Evolutionary conservation across 2,329 filamentous ascomycete genomes (phyloP), one percentile per base, ranked within the genome.

Genomic region (Periconia digitata): DNA sequence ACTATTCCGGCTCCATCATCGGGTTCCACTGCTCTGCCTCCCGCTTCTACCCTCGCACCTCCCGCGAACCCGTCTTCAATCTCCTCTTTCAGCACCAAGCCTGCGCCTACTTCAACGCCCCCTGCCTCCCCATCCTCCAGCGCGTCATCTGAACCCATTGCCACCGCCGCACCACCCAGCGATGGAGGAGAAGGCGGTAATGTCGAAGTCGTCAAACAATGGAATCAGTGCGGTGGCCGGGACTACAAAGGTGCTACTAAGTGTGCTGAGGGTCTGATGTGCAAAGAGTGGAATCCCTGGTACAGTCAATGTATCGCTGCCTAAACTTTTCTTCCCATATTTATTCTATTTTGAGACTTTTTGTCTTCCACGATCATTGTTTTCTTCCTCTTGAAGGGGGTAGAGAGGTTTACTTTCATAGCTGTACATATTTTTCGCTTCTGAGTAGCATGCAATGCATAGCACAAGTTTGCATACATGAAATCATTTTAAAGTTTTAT

Each of bases 141-240:
- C 34, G 15, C 34, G 34, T 15, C 34, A n/a, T 18, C 17, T 15
- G 7, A 6, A 36, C 34, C 17, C 7, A 6, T 15, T 6, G 7
- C 24, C 17, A 21, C 35, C 18, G 16, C 6, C 35, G 16, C 35
- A 12, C n/a, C n/a, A n/a, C n/a, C n/a, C n/a, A n/a, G n/a, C n/a
- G n/a, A n/a, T n/a, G n/a, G n/a, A n/a, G n/a, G n/a, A n/a, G n/a
- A n/a, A n/a, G n/a, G n/a, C n/a, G n/a, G n/a, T n/a, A n/a, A n/a
- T n/a, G n/a, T n/a, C n/a, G 37, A 22, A 5, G 37, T 22, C 7
- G 18, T 22, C 17, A 39, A 39, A 13, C 34, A 47, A 32, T 32
- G 27, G 34, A 40, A 35, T 3, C 45, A 47, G 8, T 43, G 45
- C 35, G 45, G 45, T 15, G 45, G 45, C 16, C 13, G 17, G 18